A percentile compares a stretch with the other conserved stretches of the same genome.
Conservation (phyloP, 441 rosid genomes). For the Jatropha multifida region DNA sequence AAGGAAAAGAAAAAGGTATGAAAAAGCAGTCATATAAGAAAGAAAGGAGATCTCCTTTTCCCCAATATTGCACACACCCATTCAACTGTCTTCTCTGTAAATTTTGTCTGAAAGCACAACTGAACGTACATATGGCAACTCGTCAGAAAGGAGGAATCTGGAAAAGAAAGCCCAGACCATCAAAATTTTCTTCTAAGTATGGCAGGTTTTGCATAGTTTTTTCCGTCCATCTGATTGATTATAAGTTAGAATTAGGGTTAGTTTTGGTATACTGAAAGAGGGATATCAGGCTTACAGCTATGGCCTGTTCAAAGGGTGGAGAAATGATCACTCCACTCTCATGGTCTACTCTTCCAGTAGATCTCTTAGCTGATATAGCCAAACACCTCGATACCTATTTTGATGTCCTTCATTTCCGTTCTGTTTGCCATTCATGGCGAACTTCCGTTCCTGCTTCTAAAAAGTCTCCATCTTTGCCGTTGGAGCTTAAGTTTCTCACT, state of each 20-base stretch:
- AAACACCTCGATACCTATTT: background rate
- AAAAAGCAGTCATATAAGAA: background rate
- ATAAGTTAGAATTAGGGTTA: background rate
- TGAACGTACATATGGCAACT: background rate
- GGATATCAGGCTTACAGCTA: background rate
- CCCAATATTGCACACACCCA: background rate
- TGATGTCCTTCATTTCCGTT: background rate
- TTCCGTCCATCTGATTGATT: background rate
- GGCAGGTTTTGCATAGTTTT: background rate
- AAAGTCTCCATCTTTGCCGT: background rate
- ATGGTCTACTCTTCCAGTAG: background rate
- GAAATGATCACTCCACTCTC: background rate
- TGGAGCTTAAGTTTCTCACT: background rate
- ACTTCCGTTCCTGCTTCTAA: background rate
- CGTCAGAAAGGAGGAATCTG: background rate
- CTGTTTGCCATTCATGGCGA: background rate
- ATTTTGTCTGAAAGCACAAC: background rate
- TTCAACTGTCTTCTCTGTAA: background rate
- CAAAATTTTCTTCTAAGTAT: background rate
- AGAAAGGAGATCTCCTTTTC: background rate
- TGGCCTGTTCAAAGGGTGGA: too few relatives aligned
- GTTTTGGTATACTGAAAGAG: background rate
- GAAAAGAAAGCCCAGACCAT: background rate
- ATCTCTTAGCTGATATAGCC: background rate
- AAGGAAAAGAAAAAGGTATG: too few relatives aligned